Evolutionary conservation across 1,284 basidiomycete genomes (phyloP).

Genomic region (Pseudozyma hubeiensis): DNA sequence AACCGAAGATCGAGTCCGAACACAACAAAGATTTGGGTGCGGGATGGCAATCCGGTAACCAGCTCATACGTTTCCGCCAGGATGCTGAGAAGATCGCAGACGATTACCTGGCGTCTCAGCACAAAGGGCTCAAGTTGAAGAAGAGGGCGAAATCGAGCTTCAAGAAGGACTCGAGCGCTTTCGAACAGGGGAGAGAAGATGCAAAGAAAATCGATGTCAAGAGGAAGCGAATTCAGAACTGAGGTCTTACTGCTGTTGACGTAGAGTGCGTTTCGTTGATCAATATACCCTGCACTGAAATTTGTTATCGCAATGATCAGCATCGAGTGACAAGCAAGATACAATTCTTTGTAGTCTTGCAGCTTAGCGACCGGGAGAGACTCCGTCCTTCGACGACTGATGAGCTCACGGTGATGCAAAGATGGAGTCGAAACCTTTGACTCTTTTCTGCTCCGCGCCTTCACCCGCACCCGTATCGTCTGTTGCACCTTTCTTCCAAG

Average conservation of each 20-base stretch:
- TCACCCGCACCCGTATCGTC: neutral
- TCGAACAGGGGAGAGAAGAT: conserved; percentile 43
- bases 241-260: neutral
- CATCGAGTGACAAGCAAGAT: no score
- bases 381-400: no score
- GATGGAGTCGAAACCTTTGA: no score
- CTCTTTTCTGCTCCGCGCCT: neutral
- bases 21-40: conserved; percentile 21
- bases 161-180: conserved; percentile 33
- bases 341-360: no score
- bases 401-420: no score
- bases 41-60: conserved; percentile 35
- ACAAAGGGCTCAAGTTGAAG: conserved; percentile 38
- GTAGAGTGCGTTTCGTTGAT: neutral
- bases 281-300: neutral
- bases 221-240: conserved; percentile 37
- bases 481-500: neutral
- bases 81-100: conserved; percentile 53
- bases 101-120: conserved; percentile 38
- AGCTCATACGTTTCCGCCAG: conserved; percentile 48
- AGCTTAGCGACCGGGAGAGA: no score
- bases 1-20: conserved; percentile 13
- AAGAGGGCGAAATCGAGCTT: conserved; percentile 33
- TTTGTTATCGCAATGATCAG: neutral
- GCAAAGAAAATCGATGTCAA: conserved; percentile 54